A percentile compares a stretch with the other conserved stretches of the same genome.
These are phyloP conservation scores for Monilinia fructigena DNA, from an alignment of 2,329 filamentous ascomycete genomes.

Conservation along the genomic window DNA sequence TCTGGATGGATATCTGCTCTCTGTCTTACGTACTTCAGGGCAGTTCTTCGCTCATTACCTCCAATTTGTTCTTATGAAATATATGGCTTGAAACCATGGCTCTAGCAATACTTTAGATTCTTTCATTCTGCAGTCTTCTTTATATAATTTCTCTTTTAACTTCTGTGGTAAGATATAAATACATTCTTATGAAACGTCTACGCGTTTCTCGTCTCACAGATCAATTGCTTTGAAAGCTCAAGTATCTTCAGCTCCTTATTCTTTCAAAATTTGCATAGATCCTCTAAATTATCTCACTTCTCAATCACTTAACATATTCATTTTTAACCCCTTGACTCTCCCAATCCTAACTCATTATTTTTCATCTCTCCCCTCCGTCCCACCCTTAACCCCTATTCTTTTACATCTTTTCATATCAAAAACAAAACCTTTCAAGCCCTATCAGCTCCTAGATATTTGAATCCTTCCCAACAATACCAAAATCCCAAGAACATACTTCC, in stretches of 20 bases:
- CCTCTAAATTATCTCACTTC: not conserved
- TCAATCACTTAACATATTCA: not conserved
- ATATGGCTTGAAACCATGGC: not conserved
- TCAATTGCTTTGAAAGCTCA: not conserved
- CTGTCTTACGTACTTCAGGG: no score
- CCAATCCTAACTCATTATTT: no score
- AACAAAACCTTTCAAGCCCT: not conserved
- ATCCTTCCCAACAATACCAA: no score
- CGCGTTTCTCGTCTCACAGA: not conserved
- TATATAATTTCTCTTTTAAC: not conserved
- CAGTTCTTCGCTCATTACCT: not conserved
- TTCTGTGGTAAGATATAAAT: no score
- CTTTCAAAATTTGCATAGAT: not conserved
- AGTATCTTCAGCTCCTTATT: not conserved
- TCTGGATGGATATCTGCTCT: no score
- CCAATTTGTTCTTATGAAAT: not conserved
- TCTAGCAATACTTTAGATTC: not conserved
- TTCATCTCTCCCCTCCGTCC: no score
- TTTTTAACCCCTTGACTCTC: not conserved
- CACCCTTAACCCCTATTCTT: no score
- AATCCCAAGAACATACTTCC: no score
- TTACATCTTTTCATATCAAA: not conserved
- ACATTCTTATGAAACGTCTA: no score
- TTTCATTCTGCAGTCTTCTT: not conserved
- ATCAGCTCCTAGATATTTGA: not conserved